Conservation (phyloP, 108 stramenopile genomes). For the Mayamaea pseudoterrestris region DNA sequence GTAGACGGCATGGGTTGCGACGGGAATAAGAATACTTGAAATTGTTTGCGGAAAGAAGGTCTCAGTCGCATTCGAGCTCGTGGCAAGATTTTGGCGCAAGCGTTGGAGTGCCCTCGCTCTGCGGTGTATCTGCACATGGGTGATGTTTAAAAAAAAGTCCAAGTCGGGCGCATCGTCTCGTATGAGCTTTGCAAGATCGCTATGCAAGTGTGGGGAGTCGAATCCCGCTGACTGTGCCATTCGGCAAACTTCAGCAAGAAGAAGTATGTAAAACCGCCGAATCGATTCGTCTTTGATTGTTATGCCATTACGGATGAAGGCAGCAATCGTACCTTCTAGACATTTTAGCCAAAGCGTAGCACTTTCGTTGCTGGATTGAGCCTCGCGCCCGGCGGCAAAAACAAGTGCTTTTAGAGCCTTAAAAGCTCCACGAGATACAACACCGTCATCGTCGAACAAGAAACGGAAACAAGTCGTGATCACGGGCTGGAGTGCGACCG, state of each 20-base stretch:
- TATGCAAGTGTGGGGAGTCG: constrained; percentile 46
- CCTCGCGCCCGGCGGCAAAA: constrained; percentile 19
- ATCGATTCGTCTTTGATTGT: constrained; percentile 20
- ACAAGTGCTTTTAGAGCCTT: constrained; percentile 60
- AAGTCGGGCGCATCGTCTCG: constrained; percentile 76
- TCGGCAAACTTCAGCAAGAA: constrained; percentile 47
- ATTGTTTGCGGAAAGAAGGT: constrained; percentile 45
- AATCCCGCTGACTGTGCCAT: not conserved
- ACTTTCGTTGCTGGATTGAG: constrained; percentile 2
- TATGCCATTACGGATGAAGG: constrained; percentile 45
- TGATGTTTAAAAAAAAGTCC: constrained; percentile 89
- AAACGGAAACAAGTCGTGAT: constrained; percentile 57
- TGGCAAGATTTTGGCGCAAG: constrained; percentile 43
- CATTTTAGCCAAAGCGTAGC: constrained; percentile 35
- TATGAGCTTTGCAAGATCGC: constrained; percentile 53
- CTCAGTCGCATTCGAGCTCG: constrained; percentile 1
- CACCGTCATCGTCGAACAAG: constrained; percentile 60
- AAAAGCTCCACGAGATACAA: constrained; percentile 53
- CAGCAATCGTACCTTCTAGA: constrained; percentile 51
- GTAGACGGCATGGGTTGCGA: constrained; percentile 75
- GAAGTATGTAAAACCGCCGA: constrained; percentile 46
- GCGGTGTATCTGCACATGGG: constrained; percentile 94
- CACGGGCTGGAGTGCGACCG: constrained; percentile 40
- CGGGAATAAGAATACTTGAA: constrained; percentile 69
- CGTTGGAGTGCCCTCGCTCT: constrained; percentile 68